Percentiles rank a stretch among this genome's conserved stretches.
Conservation (phyloP, 1,284 basidiomycete species). For the Leccinum huronense region DNA sequence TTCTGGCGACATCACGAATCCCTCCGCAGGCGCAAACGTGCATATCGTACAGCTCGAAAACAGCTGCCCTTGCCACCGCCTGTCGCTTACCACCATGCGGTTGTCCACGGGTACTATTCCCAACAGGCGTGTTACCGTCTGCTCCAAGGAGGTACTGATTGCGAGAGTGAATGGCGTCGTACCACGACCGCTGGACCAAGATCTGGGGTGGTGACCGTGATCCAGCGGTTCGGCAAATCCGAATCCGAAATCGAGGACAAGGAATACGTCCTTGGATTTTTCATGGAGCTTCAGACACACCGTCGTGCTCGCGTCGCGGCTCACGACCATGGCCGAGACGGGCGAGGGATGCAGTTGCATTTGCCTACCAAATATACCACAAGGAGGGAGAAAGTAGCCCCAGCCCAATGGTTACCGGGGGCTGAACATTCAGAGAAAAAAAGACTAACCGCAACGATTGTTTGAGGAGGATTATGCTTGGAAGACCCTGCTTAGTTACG, state of each 20-base stretch:
- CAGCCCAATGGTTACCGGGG: neutral
- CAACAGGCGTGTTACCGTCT: conserved; percentile 45
- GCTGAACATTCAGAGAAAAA: neutral
- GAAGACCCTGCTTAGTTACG: conserved; percentile 5
- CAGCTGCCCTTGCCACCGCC: conserved; percentile 62
- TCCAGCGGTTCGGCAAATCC: neutral
- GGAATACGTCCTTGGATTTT: conserved; percentile 22
- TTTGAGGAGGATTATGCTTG: conserved; percentile 29
- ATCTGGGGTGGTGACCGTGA: neutral
- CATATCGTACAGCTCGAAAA: conserved; percentile 56
- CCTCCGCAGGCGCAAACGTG: conserved; percentile 40
- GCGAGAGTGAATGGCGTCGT: conserved; percentile 15
- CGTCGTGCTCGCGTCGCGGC: conserved; percentile 18
- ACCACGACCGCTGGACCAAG: neutral
- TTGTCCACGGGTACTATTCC: conserved; percentile 50
- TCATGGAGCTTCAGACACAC: conserved; percentile 27
- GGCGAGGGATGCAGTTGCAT: conserved; percentile 23
- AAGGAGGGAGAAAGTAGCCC: conserved; percentile 5
- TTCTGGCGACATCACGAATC: neutral
- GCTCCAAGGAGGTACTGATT: conserved; percentile 38
- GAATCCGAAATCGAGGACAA: conserved; percentile 22
- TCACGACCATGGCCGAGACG: conserved; percentile 23
- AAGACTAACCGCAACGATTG: conserved; percentile 24
- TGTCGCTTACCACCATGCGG: conserved; percentile 38
- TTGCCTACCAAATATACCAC: conserved; percentile 15